Base-by-base conservation (phyloP, 1,139 yeast species). In the Schwanniomyces etchellsii region DNA sequence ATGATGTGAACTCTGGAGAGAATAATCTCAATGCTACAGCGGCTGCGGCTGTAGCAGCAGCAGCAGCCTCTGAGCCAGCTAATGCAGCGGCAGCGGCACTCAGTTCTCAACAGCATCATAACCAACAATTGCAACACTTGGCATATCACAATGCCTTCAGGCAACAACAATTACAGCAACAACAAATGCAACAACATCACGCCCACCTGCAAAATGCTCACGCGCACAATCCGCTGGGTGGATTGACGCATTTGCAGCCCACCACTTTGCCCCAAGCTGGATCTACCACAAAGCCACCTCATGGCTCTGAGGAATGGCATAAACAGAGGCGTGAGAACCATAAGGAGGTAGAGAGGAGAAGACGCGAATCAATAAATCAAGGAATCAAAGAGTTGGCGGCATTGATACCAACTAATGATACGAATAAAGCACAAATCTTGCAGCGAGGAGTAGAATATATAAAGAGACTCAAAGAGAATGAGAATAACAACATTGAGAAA, bases 321-420 rank as follows among this genome's bases (percentile, higher is more conserved):
- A 74, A 74, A 43, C 74, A 77, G 52, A 76, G 96, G 45, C 80
- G 84, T 47, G 85, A 84, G 46, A 89, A 86, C 56, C 99, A 91
- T 64, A 91, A 91, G 59, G 98, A 93, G 60, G 98, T 91, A 18
- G 99, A 91, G 62, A 75, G 96, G 50, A 78, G 97, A 48, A 80
- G 99, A 52, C 77, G 99, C 48, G 96, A 91, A 52, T 78, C 82
- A 30, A 91, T 91, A 52, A 91, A 89, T 58, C 70, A 73, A 31
- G 97, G 97, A 9, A 89, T 91, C 52, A 81, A 80, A 47, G 88
- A 81, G 47, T 71, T 91, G 45, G 85, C 95, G 24, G 75, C 76
- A 28, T 64, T 84, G 36, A 78, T 91, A 34, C 97, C 97, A 13
- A 81, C 89, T 22, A 77, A 83, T 35, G 97, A 89, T 55, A 78